phyloP scores from a whole-genome alignment of 169 alveolate species.

The Babesia caballi region DNA sequence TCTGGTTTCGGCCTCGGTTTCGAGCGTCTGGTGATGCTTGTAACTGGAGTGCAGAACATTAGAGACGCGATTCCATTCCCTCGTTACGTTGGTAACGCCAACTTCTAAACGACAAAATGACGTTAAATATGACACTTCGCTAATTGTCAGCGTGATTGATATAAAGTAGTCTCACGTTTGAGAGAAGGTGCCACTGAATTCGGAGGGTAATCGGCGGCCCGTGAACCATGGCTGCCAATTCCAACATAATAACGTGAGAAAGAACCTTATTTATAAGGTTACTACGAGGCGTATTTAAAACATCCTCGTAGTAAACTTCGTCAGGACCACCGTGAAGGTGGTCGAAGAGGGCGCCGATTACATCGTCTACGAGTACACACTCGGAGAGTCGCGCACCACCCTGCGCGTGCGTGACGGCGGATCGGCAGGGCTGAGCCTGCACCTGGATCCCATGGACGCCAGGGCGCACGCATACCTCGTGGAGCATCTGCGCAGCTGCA shows the following conservation, averaged over 20 bases:
- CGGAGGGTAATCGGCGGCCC: too few relatives aligned
- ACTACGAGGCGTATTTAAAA: too few relatives aligned
- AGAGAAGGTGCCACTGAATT: too few relatives aligned
- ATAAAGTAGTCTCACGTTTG: too few relatives aligned
- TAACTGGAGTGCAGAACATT: slow-evolving; percentile 98
- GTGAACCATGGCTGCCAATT: too few relatives aligned
- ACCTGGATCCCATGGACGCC: slow-evolving; percentile 11
- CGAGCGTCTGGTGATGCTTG: slow-evolving; percentile 96
- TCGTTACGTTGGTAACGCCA: slow-evolving; percentile 94
- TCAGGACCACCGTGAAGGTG: not conserved
- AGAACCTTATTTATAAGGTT: too few relatives aligned
- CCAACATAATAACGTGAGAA: too few relatives aligned
- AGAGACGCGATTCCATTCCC: slow-evolving; percentile 99
- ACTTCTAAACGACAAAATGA: slow-evolving; percentile 77
- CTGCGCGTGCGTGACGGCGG: slow-evolving; percentile 14
- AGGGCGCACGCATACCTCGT: slow-evolving; percentile 9
- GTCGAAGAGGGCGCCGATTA: slow-evolving; percentile 18
- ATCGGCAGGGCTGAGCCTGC: not conserved
- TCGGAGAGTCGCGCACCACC: not conserved
- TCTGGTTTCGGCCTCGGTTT: slow-evolving; percentile 99
- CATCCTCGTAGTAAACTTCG: too few relatives aligned
- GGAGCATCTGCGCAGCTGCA: slow-evolving; percentile 12
- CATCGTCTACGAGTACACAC: slow-evolving; percentile 17
- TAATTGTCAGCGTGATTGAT: too few relatives aligned
- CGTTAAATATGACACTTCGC: too few relatives aligned